These are phyloP conservation scores for Fusarium sacchari DNA, from an alignment of 2,329 filamentous ascomycete genomes.

Conservation along the genomic window DNA sequence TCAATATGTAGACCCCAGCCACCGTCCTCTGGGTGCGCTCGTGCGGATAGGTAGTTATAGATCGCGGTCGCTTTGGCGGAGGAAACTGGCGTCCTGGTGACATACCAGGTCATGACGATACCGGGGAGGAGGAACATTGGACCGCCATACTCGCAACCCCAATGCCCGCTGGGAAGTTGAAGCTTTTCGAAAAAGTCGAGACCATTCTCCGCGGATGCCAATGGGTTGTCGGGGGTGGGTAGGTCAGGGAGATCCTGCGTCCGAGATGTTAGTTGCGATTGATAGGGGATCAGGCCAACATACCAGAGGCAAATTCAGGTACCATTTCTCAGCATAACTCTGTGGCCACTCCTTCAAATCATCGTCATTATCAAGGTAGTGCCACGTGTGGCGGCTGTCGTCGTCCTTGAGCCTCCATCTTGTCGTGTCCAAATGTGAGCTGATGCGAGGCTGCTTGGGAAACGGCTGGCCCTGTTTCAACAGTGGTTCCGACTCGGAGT, in stretches of 20 bases:
- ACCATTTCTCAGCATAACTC: slow-evolving; percentile 88
- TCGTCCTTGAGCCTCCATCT: slow-evolving; percentile 89
- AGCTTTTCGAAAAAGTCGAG: slow-evolving; percentile 89
- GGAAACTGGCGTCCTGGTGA: slow-evolving; percentile 87
- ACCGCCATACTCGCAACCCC: slow-evolving; percentile 97
- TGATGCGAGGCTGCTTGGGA: slow-evolving; percentile 60
- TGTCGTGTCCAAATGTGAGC: slow-evolving; percentile 76
- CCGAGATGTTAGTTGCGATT: slow-evolving; percentile 9
- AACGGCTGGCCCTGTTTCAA: slow-evolving; percentile 45
- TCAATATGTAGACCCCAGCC: slow-evolving; percentile 98
- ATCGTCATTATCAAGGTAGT: slow-evolving; percentile 82
- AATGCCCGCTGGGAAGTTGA: slow-evolving; percentile 89
- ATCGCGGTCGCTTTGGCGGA: slow-evolving; percentile 85
- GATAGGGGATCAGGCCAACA: slow-evolving; percentile 12
- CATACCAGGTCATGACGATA: slow-evolving; percentile 85
- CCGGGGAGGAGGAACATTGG: slow-evolving; percentile 96
- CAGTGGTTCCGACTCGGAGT: slow-evolving; percentile 46
- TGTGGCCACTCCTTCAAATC: slow-evolving; percentile 84
- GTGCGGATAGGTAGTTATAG: slow-evolving; percentile 88
- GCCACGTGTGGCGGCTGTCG: slow-evolving; percentile 89
- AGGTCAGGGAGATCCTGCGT: slow-evolving; percentile 78
- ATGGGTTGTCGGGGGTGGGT: slow-evolving; percentile 73
- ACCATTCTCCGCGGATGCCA: slow-evolving; percentile 83
- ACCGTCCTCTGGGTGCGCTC: slow-evolving; percentile 87
- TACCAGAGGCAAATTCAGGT: slow-evolving; percentile 82